These are phyloP conservation scores for Populus hybrid DNA, from an alignment of 441 rosid species.

Conservation along the genomic window DNA sequence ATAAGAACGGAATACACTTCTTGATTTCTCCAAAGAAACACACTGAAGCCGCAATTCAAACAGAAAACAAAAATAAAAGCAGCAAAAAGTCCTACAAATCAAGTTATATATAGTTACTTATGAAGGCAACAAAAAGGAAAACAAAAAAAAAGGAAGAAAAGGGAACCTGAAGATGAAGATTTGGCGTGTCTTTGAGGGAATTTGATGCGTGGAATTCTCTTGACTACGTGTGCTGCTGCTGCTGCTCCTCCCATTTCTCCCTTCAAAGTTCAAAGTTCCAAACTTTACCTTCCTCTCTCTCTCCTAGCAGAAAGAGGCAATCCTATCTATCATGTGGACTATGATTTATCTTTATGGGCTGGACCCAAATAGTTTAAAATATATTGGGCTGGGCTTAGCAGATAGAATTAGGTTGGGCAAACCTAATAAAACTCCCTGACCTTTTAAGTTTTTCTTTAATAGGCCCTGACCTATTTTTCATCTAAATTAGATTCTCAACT, in stretches of 20 bases:
- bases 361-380: not conserved
- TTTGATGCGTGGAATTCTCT: constrained; percentile 71
- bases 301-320: not conserved
- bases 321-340: not conserved
- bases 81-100: not conserved
- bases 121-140: not conserved
- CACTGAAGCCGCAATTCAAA: not conserved
- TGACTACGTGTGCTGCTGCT: constrained; percentile 33
- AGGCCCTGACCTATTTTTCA: too few species aligned
- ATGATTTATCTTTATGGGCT: not conserved
- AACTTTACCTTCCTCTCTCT: constrained; percentile 4
- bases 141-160: not conserved
- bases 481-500: not conserved
- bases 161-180: constrained; percentile 38
- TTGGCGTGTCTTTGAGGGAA: constrained; percentile 63
- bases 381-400: not conserved
- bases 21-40: not conserved
- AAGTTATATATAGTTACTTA: not conserved
- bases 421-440: not conserved
- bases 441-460: not conserved
- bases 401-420: not conserved
- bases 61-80: not conserved
- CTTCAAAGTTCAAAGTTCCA: not conserved
- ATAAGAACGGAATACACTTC: not conserved
- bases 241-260: constrained; percentile 15